Evolutionary conservation across 2,329 filamentous ascomycete genomes (phyloP).

Genomic region (Fusarium compactum): DNA sequence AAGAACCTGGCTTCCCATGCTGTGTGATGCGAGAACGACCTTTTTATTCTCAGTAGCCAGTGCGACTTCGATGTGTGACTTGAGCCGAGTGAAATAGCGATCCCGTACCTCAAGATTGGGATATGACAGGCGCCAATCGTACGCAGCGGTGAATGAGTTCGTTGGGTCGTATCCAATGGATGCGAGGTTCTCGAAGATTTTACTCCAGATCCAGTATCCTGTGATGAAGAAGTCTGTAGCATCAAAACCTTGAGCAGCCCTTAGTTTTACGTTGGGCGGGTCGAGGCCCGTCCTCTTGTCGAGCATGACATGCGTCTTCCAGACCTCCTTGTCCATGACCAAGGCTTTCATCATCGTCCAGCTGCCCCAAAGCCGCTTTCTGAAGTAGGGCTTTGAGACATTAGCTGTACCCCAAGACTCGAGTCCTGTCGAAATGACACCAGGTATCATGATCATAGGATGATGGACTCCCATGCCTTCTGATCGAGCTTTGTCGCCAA

Average conservation of each 20-base stretch:
- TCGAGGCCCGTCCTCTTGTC: conserved; percentile 93
- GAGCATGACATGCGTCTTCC: conserved; percentile 98
- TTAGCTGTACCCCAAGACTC: conserved; percentile 97
- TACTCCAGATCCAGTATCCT: conserved; percentile 99
- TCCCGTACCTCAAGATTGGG: conserved; percentile 89
- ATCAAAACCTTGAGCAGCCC: conserved; percentile 96
- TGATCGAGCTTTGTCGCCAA: conserved; percentile 83
- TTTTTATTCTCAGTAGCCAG: conserved; percentile 81
- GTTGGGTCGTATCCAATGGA: conserved; percentile 95
- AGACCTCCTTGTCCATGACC: conserved; percentile 90
- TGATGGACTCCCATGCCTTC: conserved; percentile 87
- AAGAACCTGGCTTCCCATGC: conserved; percentile 96
- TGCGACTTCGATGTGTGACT: conserved; percentile 89
- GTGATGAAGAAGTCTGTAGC: conserved; percentile 95
- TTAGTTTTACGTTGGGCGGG: conserved; percentile 88
- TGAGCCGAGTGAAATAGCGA: conserved; percentile 92
- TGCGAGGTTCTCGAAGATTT: conserved; percentile 96
- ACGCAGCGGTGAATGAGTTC: conserved; percentile 75
- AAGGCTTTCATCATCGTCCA: conserved; percentile 99
- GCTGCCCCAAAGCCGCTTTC: conserved; percentile 94
- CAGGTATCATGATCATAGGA: conserved; percentile 96
- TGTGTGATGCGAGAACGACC: conserved; percentile 88
- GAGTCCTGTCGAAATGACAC: conserved; percentile 95
- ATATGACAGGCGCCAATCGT: conserved; percentile 96
- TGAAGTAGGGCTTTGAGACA: conserved; percentile 87